Conservation (phyloP, 495 filamentous ascomycete species). For the Aspergillus ostianus region DNA sequence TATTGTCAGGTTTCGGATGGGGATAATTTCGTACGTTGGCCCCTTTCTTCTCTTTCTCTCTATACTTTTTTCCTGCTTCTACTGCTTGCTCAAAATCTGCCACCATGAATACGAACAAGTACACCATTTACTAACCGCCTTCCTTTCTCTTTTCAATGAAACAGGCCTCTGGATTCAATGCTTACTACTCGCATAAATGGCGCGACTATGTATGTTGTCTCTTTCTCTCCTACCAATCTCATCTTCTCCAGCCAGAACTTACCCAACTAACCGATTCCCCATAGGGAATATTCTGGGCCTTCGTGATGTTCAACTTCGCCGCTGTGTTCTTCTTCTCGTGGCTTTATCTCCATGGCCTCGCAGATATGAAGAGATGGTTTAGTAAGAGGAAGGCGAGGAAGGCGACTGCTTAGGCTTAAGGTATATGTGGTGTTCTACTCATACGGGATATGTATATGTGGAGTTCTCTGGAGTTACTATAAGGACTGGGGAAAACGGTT, state of each 20-base stretch:
- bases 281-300: slow-evolving; percentile 49
- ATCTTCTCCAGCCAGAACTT: not conserved
- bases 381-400: slow-evolving; percentile 44
- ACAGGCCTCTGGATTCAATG: slow-evolving; percentile 33
- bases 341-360: slow-evolving; percentile 51
- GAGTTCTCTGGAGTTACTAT: too few relatives aligned
- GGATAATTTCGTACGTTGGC: slow-evolving; percentile 50
- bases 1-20: slow-evolving; percentile 61
- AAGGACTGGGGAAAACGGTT: too few relatives aligned
- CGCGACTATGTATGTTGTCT: slow-evolving; percentile 52
- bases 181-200: slow-evolving; percentile 59
- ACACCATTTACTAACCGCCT: not conserved
- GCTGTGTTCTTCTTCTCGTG: slow-evolving; percentile 52
- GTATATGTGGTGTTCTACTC: too few relatives aligned
- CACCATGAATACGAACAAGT: not conserved
- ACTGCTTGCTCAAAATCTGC: not conserved
- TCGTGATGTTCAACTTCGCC: slow-evolving; percentile 53
- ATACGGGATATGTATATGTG: too few relatives aligned
- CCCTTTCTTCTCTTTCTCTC: not conserved
- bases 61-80: not conserved
- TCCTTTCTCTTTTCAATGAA: not conserved
- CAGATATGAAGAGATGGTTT: slow-evolving; percentile 39
- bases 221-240: not conserved
- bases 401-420: not conserved
- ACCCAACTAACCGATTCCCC: not conserved